A percentile compares a stretch with the other conserved stretches of the same genome.
Conservation (phyloP, 208 protist genomes). For the Crithidia sp. region DNA sequence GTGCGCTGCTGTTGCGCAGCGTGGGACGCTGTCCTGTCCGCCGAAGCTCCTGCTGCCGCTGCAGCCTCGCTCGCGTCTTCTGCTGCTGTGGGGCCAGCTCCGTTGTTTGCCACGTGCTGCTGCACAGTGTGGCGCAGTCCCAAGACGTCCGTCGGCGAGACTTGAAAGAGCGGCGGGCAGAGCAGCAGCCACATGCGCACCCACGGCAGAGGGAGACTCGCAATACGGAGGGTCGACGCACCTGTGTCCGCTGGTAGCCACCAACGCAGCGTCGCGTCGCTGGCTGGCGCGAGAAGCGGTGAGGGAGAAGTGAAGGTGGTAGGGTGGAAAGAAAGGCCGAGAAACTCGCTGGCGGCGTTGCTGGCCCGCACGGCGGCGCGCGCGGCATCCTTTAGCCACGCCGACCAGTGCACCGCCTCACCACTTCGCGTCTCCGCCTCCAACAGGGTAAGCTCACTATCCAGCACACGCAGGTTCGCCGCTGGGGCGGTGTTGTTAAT, state of each 20-base stretch:
- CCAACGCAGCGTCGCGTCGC: slow-evolving; percentile 16
- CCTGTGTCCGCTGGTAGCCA: neutral
- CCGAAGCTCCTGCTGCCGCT: too few relatives aligned
- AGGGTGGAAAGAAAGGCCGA: slow-evolving; percentile 31
- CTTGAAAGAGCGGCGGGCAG: slow-evolving; percentile 54
- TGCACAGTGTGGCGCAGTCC: slow-evolving; percentile 21
- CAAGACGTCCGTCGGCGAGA: slow-evolving; percentile 37
- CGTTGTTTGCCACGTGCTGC: slow-evolving; percentile 7
- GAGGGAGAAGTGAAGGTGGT: neutral
- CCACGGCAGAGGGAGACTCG: slow-evolving; percentile 45
- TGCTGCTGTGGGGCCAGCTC: neutral
- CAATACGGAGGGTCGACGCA: neutral
- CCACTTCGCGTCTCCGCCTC: neutral
- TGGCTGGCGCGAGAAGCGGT: neutral
- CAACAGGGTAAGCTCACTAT: neutral
- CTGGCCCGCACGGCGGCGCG: slow-evolving; percentile 35
- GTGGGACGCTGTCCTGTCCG: too few relatives aligned
- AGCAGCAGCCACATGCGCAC: slow-evolving; percentile 67
- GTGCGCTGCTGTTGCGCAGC: too few relatives aligned
- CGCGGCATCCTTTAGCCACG: slow-evolving; percentile 40
- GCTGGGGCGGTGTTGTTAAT: neutral
- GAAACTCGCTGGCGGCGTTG: slow-evolving; percentile 60
- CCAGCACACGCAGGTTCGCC: neutral
- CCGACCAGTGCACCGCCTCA: slow-evolving; percentile 20
- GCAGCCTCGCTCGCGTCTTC: neutral